phyloP scores from a whole-genome alignment of 148 eudicot species.

The Polygonum maritimum region DNA sequence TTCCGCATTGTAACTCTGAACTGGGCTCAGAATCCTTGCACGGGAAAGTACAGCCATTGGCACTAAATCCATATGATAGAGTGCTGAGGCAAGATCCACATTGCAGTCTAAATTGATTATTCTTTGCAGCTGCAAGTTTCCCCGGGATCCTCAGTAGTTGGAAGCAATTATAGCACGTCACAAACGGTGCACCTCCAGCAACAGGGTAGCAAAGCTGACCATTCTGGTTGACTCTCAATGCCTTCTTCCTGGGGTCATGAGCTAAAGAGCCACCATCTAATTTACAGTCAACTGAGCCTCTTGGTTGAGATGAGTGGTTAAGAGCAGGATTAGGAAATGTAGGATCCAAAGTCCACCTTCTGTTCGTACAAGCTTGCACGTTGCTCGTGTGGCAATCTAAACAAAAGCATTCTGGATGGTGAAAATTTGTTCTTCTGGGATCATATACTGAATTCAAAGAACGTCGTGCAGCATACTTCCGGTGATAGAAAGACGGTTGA shows the following conservation, averaged over 20 bases:
- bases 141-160: conserved; percentile 53
- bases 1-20: conserved; percentile 16
- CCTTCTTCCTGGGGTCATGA: conserved; percentile 28
- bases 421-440: conserved; percentile 21
- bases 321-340: conserved; percentile 22
- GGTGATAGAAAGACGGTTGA: conserved; percentile 19
- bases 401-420: conserved; percentile 47
- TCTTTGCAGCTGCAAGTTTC: conserved; percentile 22
- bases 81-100: conserved; percentile 67
- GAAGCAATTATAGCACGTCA: conserved; percentile 62
- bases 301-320: conserved; percentile 14
- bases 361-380: conserved; percentile 24
- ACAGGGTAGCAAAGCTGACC: conserved; percentile 40
- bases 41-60: conserved; percentile 21
- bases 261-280: conserved; percentile 17
- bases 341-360: conserved; percentile 18
- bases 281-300: conserved; percentile 15
- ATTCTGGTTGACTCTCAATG: conserved; percentile 21
- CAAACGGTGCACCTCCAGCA: conserved; percentile 77
- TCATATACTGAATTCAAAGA: conserved; percentile 26
- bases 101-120: conserved; percentile 24
- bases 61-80: conserved; percentile 35
- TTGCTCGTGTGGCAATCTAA: conserved; percentile 28
- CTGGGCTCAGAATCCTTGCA: conserved; percentile 27
- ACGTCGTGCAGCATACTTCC: conserved; percentile 20